Base-by-base conservation (phyloP, 805 yeast species). In the Wickerhamomyces mucosus region DNA sequence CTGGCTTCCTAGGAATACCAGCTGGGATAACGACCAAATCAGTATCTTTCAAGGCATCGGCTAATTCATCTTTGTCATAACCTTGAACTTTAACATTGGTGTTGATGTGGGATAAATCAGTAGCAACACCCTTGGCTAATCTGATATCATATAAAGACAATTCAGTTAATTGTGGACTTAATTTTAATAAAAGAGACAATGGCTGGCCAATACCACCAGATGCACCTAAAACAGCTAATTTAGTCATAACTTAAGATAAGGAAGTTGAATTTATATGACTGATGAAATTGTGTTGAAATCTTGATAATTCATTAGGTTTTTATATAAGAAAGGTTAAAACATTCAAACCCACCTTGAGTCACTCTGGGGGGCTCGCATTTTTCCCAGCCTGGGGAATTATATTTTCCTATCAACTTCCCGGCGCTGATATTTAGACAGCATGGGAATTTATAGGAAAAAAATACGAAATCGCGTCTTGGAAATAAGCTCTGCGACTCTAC, bases 191-290 rank as follows among this genome's bases (percentile, higher is more conserved):
- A 34, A 86, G 72, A 11, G 95, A 83, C 39, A 85, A 67, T 26
- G 95, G 94, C 66, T 86, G 95, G 34, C 96, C 96, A 53, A 85
- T 85, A 39, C 96, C 95, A 48, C 95, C 95, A 33, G 89, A 86
- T 36, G 96, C 96, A 43, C 95, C 95, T 33, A 78, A 67, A 38
- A 85, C 86, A 35, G 94, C 71, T 33, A 83, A 94, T 66, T 84
- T 85, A 27, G 59, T 43, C 50, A 47, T 48, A 9, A 17, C 36
- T 17, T 31, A 15, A 6, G n/a, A n/a, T n/a, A n/a, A n/a, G n/a
- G n/a, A n/a, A n/a, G n/a, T n/a, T 11, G 14, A 20, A 9, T 11
- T 20, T 20, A 20, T 20, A 20, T 20, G 21, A 20, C n/a, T n/a
- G n/a, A n/a, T n/a, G n/a, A n/a, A n/a, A n/a, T n/a, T n/a, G n/a